These are phyloP conservation scores for Camellia japonica DNA, from an alignment of 148 eudicot species.

Conservation along the genomic window DNA sequence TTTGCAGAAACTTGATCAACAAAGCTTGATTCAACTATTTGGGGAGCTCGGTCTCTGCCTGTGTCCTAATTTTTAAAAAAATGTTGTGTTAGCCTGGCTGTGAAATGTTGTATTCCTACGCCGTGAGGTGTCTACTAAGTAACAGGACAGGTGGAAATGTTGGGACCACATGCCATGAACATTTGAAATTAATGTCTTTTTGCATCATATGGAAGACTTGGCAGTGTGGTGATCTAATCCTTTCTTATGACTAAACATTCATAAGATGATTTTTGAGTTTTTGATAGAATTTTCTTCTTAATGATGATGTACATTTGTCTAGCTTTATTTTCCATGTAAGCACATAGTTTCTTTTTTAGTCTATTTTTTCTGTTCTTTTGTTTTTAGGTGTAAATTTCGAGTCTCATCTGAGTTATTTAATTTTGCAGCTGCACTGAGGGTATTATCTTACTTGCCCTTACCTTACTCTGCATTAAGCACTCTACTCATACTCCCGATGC, in stretches of 20 bases:
- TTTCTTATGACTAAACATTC: too few species aligned
- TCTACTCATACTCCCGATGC: slow-evolving; percentile 61
- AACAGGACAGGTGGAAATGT: too few species aligned
- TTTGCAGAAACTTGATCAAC: not conserved
- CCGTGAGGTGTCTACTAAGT: too few species aligned
- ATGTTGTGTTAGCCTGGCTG: not conserved
- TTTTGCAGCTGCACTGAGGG: slow-evolving; percentile 87
- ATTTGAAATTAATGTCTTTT: too few species aligned
- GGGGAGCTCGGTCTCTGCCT: not conserved
- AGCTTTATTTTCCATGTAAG: not conserved
- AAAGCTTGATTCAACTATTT: not conserved
- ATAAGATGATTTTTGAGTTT: too few species aligned
- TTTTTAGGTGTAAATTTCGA: not conserved
- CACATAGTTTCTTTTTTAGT: not conserved
- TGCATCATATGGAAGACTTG: too few species aligned
- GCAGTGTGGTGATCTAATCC: too few species aligned
- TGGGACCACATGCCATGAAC: too few species aligned
- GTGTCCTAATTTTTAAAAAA: not conserved
- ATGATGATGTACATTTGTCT: not conserved
- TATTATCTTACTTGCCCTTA: slow-evolving; percentile 80
- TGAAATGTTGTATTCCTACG: not conserved
- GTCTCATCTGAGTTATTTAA: not conserved
- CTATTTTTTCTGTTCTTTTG: not conserved
- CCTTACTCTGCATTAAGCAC: slow-evolving; percentile 77
- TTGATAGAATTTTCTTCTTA: not conserved